Evolutionary conservation across 2,329 filamentous ascomycete species (phyloP).

Genomic region (Colletotrichum navitas): DNA sequence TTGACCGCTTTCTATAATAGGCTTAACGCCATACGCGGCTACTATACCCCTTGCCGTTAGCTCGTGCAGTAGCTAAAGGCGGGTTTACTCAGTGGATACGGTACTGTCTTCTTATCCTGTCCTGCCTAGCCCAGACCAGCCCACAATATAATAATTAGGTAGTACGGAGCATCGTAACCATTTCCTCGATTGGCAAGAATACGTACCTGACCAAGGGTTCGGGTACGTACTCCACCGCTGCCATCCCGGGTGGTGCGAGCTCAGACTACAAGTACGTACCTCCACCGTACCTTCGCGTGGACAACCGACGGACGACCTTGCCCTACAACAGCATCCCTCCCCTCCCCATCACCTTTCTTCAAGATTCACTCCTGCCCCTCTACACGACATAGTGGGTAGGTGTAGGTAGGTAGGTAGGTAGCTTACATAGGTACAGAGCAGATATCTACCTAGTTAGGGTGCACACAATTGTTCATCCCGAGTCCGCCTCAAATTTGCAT

Average conservation of each 20-base stretch:
- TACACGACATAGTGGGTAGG: neutral
- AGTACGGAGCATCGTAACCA: neutral
- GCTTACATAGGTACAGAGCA: no score
- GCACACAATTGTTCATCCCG: neutral
- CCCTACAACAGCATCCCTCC: constrained; percentile 7
- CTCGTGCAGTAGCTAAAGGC: no score
- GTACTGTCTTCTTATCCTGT: neutral
- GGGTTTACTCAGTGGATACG: no score
- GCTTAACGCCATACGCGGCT: no score
- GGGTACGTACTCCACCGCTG: neutral
- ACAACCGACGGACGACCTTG: constrained; percentile 9
- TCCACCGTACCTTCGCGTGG: constrained; percentile 26
- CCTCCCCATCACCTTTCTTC: neutral
- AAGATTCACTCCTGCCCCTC: neutral
- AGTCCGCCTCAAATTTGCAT: neutral
- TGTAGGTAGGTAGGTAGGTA: no score
- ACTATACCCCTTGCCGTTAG: no score
- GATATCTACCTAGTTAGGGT: no score
- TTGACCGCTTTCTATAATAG: no score
- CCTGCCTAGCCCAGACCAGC: neutral
- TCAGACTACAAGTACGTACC: constrained; percentile 23
- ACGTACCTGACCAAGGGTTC: constrained; percentile 1
- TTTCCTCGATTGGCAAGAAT: neutral
- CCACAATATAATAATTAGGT: neutral
- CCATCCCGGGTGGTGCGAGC: constrained; percentile 2